phyloP scores from a whole-genome alignment of 495 filamentous ascomycete genomes.

The Neurospora sp. region DNA sequence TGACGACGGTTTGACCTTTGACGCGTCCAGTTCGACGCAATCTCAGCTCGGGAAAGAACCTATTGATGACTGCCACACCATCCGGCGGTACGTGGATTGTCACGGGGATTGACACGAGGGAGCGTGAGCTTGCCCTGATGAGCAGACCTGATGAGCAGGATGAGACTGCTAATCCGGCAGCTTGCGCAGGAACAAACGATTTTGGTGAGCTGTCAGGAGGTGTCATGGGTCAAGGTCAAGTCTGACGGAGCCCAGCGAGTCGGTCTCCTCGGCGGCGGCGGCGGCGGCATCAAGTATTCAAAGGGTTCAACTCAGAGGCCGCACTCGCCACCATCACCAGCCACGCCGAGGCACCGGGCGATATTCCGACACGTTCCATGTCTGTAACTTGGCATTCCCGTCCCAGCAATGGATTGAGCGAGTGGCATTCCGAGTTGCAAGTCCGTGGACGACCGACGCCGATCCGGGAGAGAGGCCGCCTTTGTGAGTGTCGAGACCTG shows the following conservation, averaged over 20 bases:
- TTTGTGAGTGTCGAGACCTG: background rate
- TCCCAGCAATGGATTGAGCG: background rate
- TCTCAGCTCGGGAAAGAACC: background rate
- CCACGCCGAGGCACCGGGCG: background rate
- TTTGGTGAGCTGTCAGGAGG: background rate
- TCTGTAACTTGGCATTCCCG: background rate
- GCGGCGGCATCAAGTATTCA: background rate
- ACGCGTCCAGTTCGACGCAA: background rate
- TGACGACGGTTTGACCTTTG: background rate
- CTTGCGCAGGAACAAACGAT: background rate
- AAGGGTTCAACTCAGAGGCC: background rate
- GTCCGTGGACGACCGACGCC: background rate
- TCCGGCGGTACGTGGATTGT: background rate
- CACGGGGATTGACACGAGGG: background rate
- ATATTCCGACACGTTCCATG: background rate
- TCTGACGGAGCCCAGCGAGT: too few species aligned
- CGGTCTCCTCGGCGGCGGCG: background rate
- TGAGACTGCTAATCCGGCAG: background rate
- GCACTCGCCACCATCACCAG: background rate
- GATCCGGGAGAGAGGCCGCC: background rate
- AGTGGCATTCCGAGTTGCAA: background rate
- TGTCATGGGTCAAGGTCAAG: background rate
- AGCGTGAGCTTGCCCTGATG: background rate
- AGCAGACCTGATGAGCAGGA: background rate
- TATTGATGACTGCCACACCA: background rate